phyloP scores from a whole-genome alignment of 257 asterid species.

The Coffea eugenioides region DNA sequence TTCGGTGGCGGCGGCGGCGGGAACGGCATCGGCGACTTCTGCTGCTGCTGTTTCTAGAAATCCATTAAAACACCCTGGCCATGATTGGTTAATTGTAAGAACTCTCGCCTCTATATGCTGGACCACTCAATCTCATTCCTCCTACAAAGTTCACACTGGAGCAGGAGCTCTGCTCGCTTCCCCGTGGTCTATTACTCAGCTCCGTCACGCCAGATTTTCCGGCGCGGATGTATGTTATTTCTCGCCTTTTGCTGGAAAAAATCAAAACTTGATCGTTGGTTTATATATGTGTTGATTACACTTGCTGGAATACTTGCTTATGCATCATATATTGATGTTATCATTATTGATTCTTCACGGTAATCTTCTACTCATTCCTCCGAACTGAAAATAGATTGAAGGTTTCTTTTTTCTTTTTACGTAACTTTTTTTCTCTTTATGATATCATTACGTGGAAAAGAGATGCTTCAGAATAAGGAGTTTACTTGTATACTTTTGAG shows the following conservation, averaged over 20 bases:
- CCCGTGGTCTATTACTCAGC: slow-evolving; percentile 75
- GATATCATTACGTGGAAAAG: no score
- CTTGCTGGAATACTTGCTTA: neutral
- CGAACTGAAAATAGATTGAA: neutral
- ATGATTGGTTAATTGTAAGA: slow-evolving; percentile 1
- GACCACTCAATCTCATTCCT: neutral
- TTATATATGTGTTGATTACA: neutral
- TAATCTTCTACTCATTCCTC: neutral
- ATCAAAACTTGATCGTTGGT: neutral
- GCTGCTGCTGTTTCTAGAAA: neutral
- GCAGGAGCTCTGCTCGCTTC: slow-evolving; percentile 29
- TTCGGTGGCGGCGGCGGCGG: neutral
- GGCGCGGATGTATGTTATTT: slow-evolving; percentile 57
- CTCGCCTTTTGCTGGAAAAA: neutral
- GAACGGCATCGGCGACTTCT: no score
- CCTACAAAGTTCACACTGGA: neutral
- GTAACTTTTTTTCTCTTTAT: no score
- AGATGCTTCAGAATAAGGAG: no score
- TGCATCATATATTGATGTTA: no score
- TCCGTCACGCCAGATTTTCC: slow-evolving; percentile 76
- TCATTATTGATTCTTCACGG: no score
- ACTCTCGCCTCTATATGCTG: slow-evolving; percentile 7
- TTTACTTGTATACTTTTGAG: no score
- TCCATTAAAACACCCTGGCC: neutral
- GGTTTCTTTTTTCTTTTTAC: no score